Conservation (phyloP, 768 basidiomycete species). For the Serpula lacrymans region DNA sequence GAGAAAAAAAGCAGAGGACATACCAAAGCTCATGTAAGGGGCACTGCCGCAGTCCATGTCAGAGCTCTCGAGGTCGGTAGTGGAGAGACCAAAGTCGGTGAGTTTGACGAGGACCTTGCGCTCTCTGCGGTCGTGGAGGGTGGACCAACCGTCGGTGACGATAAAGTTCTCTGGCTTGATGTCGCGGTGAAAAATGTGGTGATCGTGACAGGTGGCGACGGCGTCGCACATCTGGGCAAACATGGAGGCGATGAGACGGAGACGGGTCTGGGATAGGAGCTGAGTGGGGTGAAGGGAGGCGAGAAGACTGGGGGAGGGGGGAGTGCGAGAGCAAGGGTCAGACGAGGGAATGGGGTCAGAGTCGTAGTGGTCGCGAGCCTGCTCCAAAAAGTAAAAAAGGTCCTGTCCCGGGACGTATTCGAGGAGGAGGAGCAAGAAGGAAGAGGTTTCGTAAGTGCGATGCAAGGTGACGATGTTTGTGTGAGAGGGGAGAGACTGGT, state of each 20-base stretch:
- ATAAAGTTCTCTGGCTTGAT: constrained; percentile 99
- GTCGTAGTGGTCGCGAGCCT: constrained; percentile 85
- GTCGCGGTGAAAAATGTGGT: constrained; percentile 91
- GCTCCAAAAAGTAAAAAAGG: constrained; percentile 97
- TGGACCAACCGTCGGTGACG: constrained; percentile 76
- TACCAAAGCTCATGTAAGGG: constrained; percentile 98
- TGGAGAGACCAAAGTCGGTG: constrained; percentile 94
- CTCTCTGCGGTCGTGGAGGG: constrained; percentile 55
- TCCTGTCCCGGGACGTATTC: constrained; percentile 98
- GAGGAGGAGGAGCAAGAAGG: constrained; percentile 87
- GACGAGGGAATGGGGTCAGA: constrained; percentile 38
- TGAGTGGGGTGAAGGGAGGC: constrained; percentile 77
- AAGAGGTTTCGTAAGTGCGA: constrained; percentile 87
- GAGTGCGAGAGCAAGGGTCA: constrained; percentile 75
- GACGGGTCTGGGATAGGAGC: constrained; percentile 80
- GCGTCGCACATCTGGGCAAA: constrained; percentile 99
- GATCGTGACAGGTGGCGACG: constrained; percentile 89
- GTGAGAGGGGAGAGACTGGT: constrained; percentile 87
- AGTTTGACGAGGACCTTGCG: constrained; percentile 95
- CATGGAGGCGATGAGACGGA: constrained; percentile 95
- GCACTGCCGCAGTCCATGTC: constrained; percentile 99
- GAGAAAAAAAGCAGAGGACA: constrained; percentile 27
- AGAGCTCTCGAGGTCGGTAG: constrained; percentile 80
- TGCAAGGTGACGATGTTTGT: constrained; percentile 94
- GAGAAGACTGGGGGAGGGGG: constrained; percentile 91